phyloP scores from a whole-genome alignment of 2,329 filamentous ascomycete genomes.

The Pseudodiploospora longispora region DNA sequence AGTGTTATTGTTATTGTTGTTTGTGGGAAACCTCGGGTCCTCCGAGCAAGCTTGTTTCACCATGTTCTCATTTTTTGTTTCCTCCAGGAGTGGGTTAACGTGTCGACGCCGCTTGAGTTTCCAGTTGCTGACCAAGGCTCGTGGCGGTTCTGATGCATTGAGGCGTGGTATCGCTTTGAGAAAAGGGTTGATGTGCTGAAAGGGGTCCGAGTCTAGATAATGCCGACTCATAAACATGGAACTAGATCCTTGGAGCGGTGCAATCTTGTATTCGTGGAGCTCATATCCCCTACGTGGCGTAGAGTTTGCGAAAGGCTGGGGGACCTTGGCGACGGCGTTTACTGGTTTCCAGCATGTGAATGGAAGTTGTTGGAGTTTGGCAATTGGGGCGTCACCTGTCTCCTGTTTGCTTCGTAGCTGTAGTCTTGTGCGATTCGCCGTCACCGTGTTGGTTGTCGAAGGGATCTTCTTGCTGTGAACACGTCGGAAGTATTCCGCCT shows the following conservation, averaged over 20 bases:
- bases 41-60: too few species aligned
- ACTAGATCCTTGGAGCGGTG: not conserved
- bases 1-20: too few species aligned
- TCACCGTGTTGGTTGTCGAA: too few species aligned
- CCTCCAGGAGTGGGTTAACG: not conserved
- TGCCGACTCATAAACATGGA: not conserved
- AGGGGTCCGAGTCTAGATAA: not conserved
- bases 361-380: conserved; percentile 13
- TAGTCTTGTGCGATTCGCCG: not conserved
- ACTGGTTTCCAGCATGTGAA: not conserved
- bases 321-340: not conserved
- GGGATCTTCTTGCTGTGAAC: not conserved
- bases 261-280: not conserved
- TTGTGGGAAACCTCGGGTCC: too few species aligned
- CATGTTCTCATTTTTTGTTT: too few species aligned
- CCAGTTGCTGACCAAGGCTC: not conserved
- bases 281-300: not conserved
- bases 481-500: conserved; percentile 4
- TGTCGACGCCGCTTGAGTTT: conserved; percentile 4
- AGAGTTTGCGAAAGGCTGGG: not conserved
- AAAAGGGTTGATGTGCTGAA: not conserved
- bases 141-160: not conserved
- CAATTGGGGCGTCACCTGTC: not conserved
- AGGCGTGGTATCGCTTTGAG: not conserved
- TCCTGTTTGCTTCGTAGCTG: conserved; percentile 2